Evolutionary conservation across 2,329 filamentous ascomycete species (phyloP), one percentile per base, ranked within the genome.

Genomic region (Trichoderma sp.): DNA sequence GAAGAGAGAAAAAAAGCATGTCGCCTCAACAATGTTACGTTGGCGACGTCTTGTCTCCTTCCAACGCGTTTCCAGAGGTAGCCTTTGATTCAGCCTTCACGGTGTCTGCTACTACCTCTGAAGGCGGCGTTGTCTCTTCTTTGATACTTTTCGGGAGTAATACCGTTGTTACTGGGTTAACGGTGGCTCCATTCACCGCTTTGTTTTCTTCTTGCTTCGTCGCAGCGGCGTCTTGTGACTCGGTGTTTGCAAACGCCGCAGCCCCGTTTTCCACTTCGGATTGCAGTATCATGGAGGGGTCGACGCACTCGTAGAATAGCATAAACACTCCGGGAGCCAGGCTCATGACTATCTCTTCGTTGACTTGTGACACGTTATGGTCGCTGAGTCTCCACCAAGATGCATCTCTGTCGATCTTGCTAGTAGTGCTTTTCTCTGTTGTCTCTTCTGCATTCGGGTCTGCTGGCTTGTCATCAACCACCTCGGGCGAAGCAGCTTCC

Each of bases 341-440:
- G 2, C 85, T 86, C 65, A 96, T 83, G 0, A 97, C 93, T 32
- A 88, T 87, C 12, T 91, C 86, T 79, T 97, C 93, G 23, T 88
- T 88, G 28, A 95, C 92, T 74, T 88, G 86, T 73, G 86, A 88
- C 8, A 98, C 95, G 73, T 92, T 91, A 73, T 97, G 93, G 77
- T 98, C 95, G 79, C 95, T 98, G 32, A 98, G 85, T 17, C 93
- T 87, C 91, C 94, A 99, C 96, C 96, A 98, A 72, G 89, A 87
- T 74, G 70, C 47, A 23, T 68, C 57, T 68, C 64, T 62, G 34
- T 57, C 47, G 13, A 34, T 43, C 11, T 32, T 15, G 23, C 34
- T 64, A 1, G 20, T 64, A 1, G 20, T 26, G 6, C 20, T 28
- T 30, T 64, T 68, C 6, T 63, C 50, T 8, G 57, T 59, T 20